Base-by-base conservation (phyloP, 257 asterid genomes). In the Penstemon barbatus region DNA sequence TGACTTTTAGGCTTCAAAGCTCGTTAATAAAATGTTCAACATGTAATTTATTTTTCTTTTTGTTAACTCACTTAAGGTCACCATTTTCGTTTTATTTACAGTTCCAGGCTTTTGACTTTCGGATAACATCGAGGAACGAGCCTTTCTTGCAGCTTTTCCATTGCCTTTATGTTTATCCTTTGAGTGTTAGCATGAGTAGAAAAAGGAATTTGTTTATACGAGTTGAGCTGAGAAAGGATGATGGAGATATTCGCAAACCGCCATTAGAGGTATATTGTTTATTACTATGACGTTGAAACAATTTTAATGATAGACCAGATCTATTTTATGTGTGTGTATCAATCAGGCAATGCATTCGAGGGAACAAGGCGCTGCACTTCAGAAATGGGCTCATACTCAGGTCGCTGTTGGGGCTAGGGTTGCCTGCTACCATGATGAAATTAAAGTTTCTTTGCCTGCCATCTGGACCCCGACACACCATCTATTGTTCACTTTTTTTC, bases 81-180 rank as follows among this genome's bases (percentile, higher is more conserved):
- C 57, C 56, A 61, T 33, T 56, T 9, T 63, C 57, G 57, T 41
- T 67, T 64, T 45, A 54, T 83, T 75, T 73, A 38, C 96, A 94
- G 99, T 87, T 89, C 80, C 96, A 91, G 79, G 97, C 99, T 51
- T 94, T 94, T 78, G 99, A 94, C 87, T 94, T 94, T 71, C 96
- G 97, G 78, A 84, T 89, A 49, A 91, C 96, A 12, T 87, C 96
- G 55, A 94, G 97, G 86, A 94, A 91, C 58, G 97, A 94, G 79
- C 99, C 99, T 45, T 94, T 89, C 87, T 81, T 89, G 84, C 97
- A 91, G 81, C 97, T 84, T 78, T 94, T 94, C 75, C 99, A 94
- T 79, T 91, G 97, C 81, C 96, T 94, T 61, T 94, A 91, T 87
- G 93, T 91, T 72, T 86, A 91, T 80, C 99, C 99, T 39, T 75